Base-by-base conservation (phyloP, 352 stramenopile genomes). In the Phytophthora sansomeana region DNA sequence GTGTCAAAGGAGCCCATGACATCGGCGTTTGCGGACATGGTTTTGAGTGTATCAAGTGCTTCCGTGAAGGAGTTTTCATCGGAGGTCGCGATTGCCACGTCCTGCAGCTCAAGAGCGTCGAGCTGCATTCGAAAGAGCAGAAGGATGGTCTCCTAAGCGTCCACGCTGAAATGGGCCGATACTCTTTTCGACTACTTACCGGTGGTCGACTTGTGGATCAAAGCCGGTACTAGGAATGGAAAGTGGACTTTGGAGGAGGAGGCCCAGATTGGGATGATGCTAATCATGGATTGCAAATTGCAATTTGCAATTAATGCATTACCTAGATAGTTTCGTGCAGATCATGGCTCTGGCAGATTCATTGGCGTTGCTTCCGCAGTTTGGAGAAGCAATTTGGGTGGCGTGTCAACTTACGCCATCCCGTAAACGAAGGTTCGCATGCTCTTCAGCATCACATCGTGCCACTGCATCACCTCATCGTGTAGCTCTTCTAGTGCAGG, bases 21-120 rank as follows among this genome's bases (percentile, higher is more conserved):
- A 5, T 71, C 52, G 13, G 58, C 32, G 5, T 69, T 72, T 0
- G 41, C 26, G 0, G 74, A 51, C 56, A 86, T 57, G 10, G 47
- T 50, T 10, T 50, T 54, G 14, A 89, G 70, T 13, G 75, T 82
- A 1, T 49, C 67, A 35, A 74, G 47, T 3, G 80, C 58, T 11
- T 71, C 44, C 21, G 72, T 78, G 1, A 67, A 61, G n/a, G 78
- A 85, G 66, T 85, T 89, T 29, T 89, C 77, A 39, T 89, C 80
- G 13, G 80, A 85, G 0, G 75, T 75, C 10, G 77, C 53, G 36
- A 89, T 77, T 5, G 35, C 63, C 13, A 82, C 71, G 5, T 39
- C 36, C 39, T 78, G 33, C 17, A 86, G 63, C 0, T 71, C 64
- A 46, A 60, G 71, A 8, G 61, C 47, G 47, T 85, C 71, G 1